phyloP scores from a whole-genome alignment of 371 early-diverging fungal genomes.

The Mucor saturninus region DNA sequence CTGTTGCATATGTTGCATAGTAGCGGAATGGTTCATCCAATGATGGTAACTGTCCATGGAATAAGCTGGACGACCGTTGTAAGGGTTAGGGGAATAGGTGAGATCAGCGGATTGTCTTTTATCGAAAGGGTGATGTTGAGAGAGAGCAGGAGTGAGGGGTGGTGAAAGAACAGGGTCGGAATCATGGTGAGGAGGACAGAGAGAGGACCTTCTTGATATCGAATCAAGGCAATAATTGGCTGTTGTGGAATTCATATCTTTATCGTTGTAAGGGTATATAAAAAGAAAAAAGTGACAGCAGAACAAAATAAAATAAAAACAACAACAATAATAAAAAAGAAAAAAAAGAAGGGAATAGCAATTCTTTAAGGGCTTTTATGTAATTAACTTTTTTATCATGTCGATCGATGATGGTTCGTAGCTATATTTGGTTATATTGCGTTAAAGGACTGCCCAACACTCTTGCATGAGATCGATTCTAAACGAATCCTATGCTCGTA shows the following conservation, averaged over 20 bases:
- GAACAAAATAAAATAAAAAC: not conserved
- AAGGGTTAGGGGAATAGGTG: slow-evolving; percentile 14
- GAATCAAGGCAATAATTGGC: slow-evolving; percentile 26
- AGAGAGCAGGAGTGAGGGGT: slow-evolving; percentile 47
- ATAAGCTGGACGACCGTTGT: slow-evolving; percentile 16
- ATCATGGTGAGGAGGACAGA: slow-evolving; percentile 29
- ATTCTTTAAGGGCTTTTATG: slow-evolving; percentile 20
- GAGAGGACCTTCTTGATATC: slow-evolving; percentile 27
- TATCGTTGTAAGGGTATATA: not conserved
- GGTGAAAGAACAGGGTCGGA: slow-evolving; percentile 48
- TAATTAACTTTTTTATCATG: slow-evolving; percentile 21
- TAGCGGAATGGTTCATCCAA: slow-evolving; percentile 32
- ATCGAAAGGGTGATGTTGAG: slow-evolving; percentile 44
- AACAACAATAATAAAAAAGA: slow-evolving; percentile 5
- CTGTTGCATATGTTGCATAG: slow-evolving; percentile 19
- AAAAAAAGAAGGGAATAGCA: not conserved
- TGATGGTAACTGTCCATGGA: slow-evolving; percentile 32
- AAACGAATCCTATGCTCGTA: slow-evolving; percentile 34
- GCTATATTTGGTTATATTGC: slow-evolving; percentile 53
- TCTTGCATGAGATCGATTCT: slow-evolving; percentile 46
- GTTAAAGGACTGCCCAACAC: slow-evolving; percentile 24
- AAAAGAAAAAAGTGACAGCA: slow-evolving; percentile 1
- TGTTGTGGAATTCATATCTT: slow-evolving; percentile 14
- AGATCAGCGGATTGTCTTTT: slow-evolving; percentile 38
- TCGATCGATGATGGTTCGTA: slow-evolving; percentile 34